These are phyloP conservation scores for Pseudozyma thailandica DNA, from an alignment of 1,284 basidiomycete species.

Conservation along the genomic window DNA sequence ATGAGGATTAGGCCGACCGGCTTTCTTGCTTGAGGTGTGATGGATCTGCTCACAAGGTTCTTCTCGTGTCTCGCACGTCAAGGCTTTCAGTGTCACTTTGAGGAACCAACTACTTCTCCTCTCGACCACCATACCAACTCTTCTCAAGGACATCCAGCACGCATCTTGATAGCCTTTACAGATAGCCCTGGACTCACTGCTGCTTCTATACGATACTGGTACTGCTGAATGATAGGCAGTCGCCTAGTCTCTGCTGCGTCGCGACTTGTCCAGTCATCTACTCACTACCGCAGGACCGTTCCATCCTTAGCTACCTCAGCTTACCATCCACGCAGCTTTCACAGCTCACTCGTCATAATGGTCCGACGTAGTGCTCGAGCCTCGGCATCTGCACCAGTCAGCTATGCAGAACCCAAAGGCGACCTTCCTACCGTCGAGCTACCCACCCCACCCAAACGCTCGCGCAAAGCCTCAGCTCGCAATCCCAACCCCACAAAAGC, in stretches of 20 bases:
- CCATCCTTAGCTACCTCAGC: neutral
- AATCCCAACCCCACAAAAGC: conserved; percentile 4
- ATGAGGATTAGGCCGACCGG: neutral
- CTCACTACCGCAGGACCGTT: neutral
- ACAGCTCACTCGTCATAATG: conserved; percentile 7
- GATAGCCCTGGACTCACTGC: too few relatives aligned
- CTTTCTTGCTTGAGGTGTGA: neutral
- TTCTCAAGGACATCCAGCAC: too few relatives aligned
- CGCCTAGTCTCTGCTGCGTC: conserved; percentile 11
- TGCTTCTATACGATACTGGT: neutral
- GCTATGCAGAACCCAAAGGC: conserved; percentile 32
- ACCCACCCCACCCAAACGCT: conserved; percentile 13
- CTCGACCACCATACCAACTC: neutral
- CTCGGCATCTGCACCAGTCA: conserved; percentile 22
- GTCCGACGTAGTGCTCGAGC: conserved; percentile 35
- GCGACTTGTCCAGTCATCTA: conserved; percentile 8
- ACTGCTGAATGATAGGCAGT: neutral
- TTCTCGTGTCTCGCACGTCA: conserved; percentile 10
- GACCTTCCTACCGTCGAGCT: conserved; percentile 13
- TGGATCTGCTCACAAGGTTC: neutral
- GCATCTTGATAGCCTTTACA: too few relatives aligned
- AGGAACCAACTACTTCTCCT: neutral
- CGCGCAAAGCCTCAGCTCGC: conserved; percentile 5
- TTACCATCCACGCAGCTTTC: neutral
- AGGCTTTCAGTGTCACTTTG: neutral